Evolutionary conservation across 441 rosid genomes (phyloP).

Genomic region (Breynia disticha): DNA sequence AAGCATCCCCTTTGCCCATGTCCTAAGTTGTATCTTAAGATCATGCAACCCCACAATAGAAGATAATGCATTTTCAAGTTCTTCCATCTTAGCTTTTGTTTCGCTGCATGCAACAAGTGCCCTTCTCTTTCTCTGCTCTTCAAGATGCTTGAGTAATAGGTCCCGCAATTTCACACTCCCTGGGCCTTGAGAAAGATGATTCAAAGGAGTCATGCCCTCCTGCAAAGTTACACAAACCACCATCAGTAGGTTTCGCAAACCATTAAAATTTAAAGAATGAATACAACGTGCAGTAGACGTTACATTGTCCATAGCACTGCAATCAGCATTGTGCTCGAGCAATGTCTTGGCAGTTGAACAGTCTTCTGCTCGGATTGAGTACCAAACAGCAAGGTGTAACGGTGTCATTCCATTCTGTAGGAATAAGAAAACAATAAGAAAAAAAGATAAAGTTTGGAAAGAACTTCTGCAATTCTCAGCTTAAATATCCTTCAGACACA

Average conservation of each 20-base stretch:
- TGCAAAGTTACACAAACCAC: constrained; percentile 20
- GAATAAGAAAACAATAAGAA: constrained; percentile 10
- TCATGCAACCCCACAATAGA: constrained; percentile 70
- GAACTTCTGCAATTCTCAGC: constrained; percentile 1
- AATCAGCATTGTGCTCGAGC: constrained; percentile 78
- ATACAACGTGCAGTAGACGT: background rate
- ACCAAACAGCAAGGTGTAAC: constrained; percentile 88
- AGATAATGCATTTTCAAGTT: constrained; percentile 64
- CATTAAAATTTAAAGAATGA: constrained; percentile 5
- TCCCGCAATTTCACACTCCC: constrained; percentile 57
- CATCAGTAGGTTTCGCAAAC: constrained; percentile 1
- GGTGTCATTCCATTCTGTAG: constrained; percentile 97
- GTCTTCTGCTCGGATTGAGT: constrained; percentile 71
- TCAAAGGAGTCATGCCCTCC: constrained; percentile 90
- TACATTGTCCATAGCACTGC: constrained; percentile 85
- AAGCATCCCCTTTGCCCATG: constrained; percentile 98
- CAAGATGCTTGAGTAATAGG: constrained; percentile 47
- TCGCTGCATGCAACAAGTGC: constrained; percentile 76
- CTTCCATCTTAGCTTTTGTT: constrained; percentile 82
- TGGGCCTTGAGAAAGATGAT: constrained; percentile 75
- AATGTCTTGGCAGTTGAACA: constrained; percentile 68
- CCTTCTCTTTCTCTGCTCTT: constrained; percentile 70
- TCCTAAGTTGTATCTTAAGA: constrained; percentile 74
- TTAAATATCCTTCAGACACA: constrained; percentile 6
- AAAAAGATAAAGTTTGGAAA: constrained; percentile 9